A percentile compares a stretch with the other conserved stretches of the same genome.
Evolutionary conservation across 441 rosid genomes (phyloP).

Genomic region (Arabidopsis lyrata): DNA sequence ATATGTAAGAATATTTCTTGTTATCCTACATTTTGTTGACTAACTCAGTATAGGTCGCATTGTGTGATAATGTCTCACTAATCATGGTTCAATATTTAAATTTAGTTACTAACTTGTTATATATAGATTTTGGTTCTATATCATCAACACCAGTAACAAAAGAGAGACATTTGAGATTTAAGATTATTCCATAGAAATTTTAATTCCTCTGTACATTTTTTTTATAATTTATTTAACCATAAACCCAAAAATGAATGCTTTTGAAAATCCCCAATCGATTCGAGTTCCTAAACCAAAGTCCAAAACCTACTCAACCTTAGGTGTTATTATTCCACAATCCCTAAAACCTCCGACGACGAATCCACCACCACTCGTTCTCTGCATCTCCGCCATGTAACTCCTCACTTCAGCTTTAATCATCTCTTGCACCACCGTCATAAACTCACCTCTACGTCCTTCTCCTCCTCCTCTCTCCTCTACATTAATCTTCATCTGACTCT

Average conservation of each 20-base stretch:
- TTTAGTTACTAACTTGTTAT: neutral
- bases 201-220: constrained; percentile 36
- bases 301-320: constrained; percentile 36
- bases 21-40: neutral
- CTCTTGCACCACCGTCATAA: constrained; percentile 44
- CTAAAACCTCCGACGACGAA: constrained; percentile 34
- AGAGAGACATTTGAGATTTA: neutral
- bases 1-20: neutral
- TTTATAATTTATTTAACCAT: neutral
- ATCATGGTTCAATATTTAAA: neutral
- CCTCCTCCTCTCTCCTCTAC: constrained; percentile 30
- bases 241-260: constrained; percentile 42
- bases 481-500: constrained; percentile 36
- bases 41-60: neutral
- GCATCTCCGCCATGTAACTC: constrained; percentile 46
- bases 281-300: constrained; percentile 14
- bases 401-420: constrained; percentile 43
- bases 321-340: constrained; percentile 39
- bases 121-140: neutral
- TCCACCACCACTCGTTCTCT: constrained; percentile 27
- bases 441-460: constrained; percentile 53
- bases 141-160: neutral
- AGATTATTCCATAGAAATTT: constrained; percentile 31
- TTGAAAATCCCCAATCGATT: constrained; percentile 11
- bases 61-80: neutral